Evolutionary conservation across 1,284 basidiomycete genomes (phyloP), one percentile per base, ranked within the genome.

Genomic region (Leccinum huronense): DNA sequence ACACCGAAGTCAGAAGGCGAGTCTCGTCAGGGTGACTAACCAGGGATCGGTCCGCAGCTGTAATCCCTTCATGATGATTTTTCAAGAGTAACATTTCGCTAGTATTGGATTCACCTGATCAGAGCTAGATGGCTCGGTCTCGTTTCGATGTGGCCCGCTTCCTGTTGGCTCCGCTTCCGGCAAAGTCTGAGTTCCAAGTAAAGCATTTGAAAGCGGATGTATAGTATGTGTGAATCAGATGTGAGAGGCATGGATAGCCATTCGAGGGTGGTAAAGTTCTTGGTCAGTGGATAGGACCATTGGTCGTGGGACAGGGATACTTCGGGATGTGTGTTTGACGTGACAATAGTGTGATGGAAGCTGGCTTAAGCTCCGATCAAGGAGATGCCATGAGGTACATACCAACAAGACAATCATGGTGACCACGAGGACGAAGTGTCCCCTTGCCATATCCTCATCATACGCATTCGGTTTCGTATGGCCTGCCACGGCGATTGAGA

Each of bases 81-180:
- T 92, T 92, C 19, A 99, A 80, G 0, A 96, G 96, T 1, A 91
- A 94, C 72, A 98, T 79, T 0, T 96, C 96, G 68, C 89, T 93
- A 0, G 92, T 95, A 67, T 99, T 97, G 65, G 91, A 87, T 75
- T 99, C 97, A 0, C 23, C 23, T 27, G 23, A 27, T 27, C 23
- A 27, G 23, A 27, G 23, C 23, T 27, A 27, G 23, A 27, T 40
- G 14, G 6, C 14, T 40, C 38, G 38, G 14, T 40, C 11, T 16
- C 38, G 38, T 40, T 40, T 40, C 14, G 38, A 40, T 16, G 38
- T 16, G 14, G 38, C 5, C 38, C 38, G 38, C 38, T 40, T 14
- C 38, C 38, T 16, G 38, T 40, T 13, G 14, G n/a, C 40, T 40
- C 40, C n/a, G 16, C 16, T 14, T 10, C 40, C 40, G 11, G 8